Evolutionary conservation across 1,284 basidiomycete genomes (phyloP), one percentile per base, ranked within the genome.

Genomic region (Athelia sp.): DNA sequence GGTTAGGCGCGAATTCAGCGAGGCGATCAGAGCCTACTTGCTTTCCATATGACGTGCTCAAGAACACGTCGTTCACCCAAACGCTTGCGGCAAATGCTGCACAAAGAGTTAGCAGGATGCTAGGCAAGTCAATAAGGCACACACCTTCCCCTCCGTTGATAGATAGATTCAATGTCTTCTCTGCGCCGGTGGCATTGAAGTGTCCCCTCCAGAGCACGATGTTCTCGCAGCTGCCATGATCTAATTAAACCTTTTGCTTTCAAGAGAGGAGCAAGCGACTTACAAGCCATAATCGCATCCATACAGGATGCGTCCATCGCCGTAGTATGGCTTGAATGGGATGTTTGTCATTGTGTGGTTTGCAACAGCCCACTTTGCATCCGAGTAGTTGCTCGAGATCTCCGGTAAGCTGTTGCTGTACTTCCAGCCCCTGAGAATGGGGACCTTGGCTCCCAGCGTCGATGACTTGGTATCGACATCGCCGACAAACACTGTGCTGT

Each of bases 231-330:
- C 88, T 88, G 38, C 9, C n/a, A 45, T 35, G 23, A 4, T 1
- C 2, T 43, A 52, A 24, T 49, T 49, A 32, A 21, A 19, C 15
- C 44, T 4, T 15, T 13, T 21, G 4, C 13, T 40, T 6, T 19
- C 13, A 50, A 13, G 40, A 22, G 53, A 18, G 43, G n/a, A n/a
- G n/a, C n/a, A n/a, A n/a, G n/a, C n/a, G n/a, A 73, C 83, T 64
- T 53, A 90, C 88, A 84, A 90, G 44, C 80, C 84, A 65, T 90
- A 91, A 62, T 90, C 88, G 59, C 87, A 90, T 1, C 85, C 87
- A 64, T 89, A 90, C 17, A 90, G 63, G n/a, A 89, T 70, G 38
- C 84, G 68, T n/a, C n/a, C n/a, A 56, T 88, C 85, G 2, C 89
- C 89, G 57, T 86, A 89, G 48, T 77, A 67, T 11, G 81, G 79